phyloP scores from a whole-genome alignment of 805 yeast genomes.

The Pichia nakasei region DNA sequence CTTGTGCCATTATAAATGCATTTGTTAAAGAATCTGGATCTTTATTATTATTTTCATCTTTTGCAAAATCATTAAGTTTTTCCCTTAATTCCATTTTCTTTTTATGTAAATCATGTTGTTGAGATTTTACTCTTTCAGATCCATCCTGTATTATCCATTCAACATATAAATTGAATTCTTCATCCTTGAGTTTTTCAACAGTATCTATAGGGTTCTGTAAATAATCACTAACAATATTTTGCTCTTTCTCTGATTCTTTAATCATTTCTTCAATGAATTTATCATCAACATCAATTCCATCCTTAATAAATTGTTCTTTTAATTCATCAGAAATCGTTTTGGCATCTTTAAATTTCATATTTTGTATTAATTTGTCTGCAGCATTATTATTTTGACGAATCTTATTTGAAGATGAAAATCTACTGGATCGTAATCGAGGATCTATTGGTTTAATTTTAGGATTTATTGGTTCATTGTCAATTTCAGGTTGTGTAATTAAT shows the following conservation, averaged over 20 bases:
- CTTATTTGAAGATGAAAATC: neutral
- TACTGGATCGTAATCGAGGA: neutral
- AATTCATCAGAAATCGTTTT: constrained; percentile 22
- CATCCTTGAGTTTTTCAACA: constrained; percentile 11
- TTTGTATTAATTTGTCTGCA: constrained; percentile 1
- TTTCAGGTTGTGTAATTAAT: no score
- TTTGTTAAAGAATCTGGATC: constrained; percentile 17
- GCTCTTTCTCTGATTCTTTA: constrained; percentile 17
- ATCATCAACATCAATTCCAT: constrained; percentile 24
- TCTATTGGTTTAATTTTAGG: no score
- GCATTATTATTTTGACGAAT: neutral
- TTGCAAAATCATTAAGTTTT: constrained; percentile 9
- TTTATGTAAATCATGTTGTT: constrained; percentile 3
- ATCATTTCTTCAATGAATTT: constrained; percentile 22
- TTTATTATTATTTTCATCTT: neutral
- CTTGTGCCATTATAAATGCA: constrained; percentile 17
- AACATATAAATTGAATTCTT: constrained; percentile 16
- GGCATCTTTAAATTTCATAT: constrained; percentile 16
- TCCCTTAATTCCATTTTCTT: constrained; percentile 10
- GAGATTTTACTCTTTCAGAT: constrained; percentile 10
- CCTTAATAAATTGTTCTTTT: constrained; percentile 15
- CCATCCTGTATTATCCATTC: constrained; percentile 25
- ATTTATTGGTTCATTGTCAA: no score
- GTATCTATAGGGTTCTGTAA: constrained; percentile 10
- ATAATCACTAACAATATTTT: constrained; percentile 11